Evolutionary conservation across 352 stramenopile species (phyloP), one percentile per base, ranked within the genome.

Genomic region (Peronosclerospora sorghi): DNA sequence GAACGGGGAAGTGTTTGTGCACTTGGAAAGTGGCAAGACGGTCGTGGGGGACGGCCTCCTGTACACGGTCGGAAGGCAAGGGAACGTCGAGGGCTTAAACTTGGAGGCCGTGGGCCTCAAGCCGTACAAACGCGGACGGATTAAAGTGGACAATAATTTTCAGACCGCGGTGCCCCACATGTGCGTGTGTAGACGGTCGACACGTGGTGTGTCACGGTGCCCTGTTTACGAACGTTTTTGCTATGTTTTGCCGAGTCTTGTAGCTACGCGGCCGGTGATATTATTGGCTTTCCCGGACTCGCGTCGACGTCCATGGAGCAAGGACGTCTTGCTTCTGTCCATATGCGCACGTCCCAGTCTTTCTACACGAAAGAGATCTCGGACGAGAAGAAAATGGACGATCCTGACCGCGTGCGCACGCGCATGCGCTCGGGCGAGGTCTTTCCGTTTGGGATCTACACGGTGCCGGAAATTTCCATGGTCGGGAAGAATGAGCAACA

Each of bases 231-330:
- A 26, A 26, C 21, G 21, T 26, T 26, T 26, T 26, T 8, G 32
- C 18, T 51, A 6, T 41, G 15, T 48, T 42, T 27, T 45, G n/a
- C n/a, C n/a, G n/a, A n/a, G n/a, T n/a, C n/a, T 14, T 48, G 19
- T 46, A 89, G 76, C 71, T 91, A 91, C 80, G 84, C 84, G 40
- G 82, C 77, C 46, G 84, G 84, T 18, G 84, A 95, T 48, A 87
- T 84, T 57, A 95, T 95, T 44, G 84, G 84, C 4, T 94, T 86
- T 53, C 84, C 84, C 2, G 83, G 79, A 5, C 70, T 95, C 35
- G 83, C 84, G 15, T 95, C 83, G 26, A 94, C 82, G 13, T 93
- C 79, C 30, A 95, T 95, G 84, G 84, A 95, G 58, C 84, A 95
- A 51, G 84, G 84, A 10, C 73, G 80, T 18, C 54, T 89, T 47